A percentile compares a stretch with the other conserved stretches of the same genome.
Conservation (phyloP, 768 basidiomycete species). For the Tricholoma hemisulphureum region DNA sequence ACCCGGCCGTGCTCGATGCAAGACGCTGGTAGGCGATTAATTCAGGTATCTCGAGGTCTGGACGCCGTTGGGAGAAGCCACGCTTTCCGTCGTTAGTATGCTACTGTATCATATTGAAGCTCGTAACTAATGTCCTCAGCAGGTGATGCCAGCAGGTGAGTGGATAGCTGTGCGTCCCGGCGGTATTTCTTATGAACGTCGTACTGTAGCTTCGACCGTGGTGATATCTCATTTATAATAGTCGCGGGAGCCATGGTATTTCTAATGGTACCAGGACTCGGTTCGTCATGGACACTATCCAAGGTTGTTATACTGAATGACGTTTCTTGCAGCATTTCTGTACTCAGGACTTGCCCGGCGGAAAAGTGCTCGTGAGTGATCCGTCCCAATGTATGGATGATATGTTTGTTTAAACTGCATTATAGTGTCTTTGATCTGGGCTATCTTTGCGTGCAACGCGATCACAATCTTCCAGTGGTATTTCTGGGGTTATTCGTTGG, state of each 20-base stretch:
- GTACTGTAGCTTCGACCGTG: slow-evolving; percentile 56
- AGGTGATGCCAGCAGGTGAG: slow-evolving; percentile 21
- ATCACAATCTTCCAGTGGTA: slow-evolving; percentile 82
- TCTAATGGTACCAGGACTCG: slow-evolving; percentile 77
- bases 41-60: not conserved
- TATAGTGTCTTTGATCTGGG: slow-evolving; percentile 71
- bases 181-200: not conserved
- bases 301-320: slow-evolving; percentile 3
- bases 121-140: not conserved
- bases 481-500: slow-evolving; percentile 68
- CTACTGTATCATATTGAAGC: not conserved
- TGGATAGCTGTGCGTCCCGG: not conserved
- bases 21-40: not conserved
- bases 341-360: slow-evolving; percentile 72
- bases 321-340: slow-evolving; percentile 52
- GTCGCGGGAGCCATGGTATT: slow-evolving; percentile 67
- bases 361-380: slow-evolving; percentile 53
- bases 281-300: slow-evolving; percentile 29
- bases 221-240: slow-evolving; percentile 71
- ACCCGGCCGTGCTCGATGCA: not conserved
- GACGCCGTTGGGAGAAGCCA: not conserved
- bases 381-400: not conserved
- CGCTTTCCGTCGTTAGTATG: not conserved
- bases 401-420: slow-evolving; percentile 1
- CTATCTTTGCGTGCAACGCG: slow-evolving; percentile 68